Evolutionary conservation across 2,329 filamentous ascomycete genomes (phyloP).

Genomic region (Fusarium metavorans): DNA sequence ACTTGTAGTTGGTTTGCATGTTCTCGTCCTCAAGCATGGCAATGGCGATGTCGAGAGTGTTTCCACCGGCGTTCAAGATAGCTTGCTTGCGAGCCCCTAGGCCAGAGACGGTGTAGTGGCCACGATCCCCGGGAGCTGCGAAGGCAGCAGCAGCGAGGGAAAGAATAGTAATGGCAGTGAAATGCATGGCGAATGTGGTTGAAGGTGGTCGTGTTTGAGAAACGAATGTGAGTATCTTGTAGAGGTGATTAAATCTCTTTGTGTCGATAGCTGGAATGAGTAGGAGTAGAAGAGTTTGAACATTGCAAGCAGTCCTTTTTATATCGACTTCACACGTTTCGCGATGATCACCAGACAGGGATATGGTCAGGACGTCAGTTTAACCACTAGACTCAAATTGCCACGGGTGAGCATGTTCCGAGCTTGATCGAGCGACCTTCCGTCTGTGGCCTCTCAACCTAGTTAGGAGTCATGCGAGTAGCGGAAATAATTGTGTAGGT

Average conservation of each 20-base stretch:
- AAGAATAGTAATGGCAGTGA: neutral
- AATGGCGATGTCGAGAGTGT: neutral
- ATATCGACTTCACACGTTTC: neutral
- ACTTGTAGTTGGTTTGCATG: neutral
- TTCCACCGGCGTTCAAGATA: neutral
- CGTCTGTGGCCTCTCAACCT: neutral
- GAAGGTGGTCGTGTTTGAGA: neutral
- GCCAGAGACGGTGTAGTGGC: neutral
- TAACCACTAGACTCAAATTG: neutral
- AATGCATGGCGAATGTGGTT: neutral
- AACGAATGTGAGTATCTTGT: neutral
- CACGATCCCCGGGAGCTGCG: neutral
- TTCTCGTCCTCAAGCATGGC: neutral
- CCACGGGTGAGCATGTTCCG: neutral
- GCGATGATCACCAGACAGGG: neutral
- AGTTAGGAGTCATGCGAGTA: neutral
- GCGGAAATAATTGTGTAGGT: neutral
- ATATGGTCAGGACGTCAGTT: neutral
- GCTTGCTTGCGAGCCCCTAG: neutral
- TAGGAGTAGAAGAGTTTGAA: neutral
- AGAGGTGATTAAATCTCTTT: neutral
- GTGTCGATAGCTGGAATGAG: neutral
- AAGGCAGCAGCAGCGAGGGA: neutral
- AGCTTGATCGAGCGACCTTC: neutral
- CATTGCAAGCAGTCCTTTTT: neutral